These are phyloP conservation scores for Scedosporium minutisporum DNA, from an alignment of 2,329 filamentous ascomycete species.

Conservation along the genomic window DNA sequence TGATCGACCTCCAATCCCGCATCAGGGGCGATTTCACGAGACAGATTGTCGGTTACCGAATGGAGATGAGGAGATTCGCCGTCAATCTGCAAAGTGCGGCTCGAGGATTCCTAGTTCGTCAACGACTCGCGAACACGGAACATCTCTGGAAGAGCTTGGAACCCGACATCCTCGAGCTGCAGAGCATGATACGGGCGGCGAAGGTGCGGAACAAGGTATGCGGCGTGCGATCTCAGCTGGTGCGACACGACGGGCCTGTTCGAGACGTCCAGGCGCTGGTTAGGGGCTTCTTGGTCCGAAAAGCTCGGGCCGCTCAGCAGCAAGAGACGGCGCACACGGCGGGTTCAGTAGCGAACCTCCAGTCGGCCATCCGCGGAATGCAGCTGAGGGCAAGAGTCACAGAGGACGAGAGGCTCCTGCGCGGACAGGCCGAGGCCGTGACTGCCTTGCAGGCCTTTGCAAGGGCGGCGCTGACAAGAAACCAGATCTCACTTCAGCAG, in stretches of 20 bases:
- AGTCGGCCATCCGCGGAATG: slow-evolving; percentile 59
- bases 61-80: slow-evolving; percentile 76
- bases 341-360: slow-evolving; percentile 46
- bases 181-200: slow-evolving; percentile 67
- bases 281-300: slow-evolving; percentile 57
- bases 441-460: slow-evolving; percentile 55
- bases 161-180: slow-evolving; percentile 64
- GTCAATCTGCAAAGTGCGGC: slow-evolving; percentile 68
- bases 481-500: slow-evolving; percentile 39
- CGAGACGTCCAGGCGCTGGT: slow-evolving; percentile 56
- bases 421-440: slow-evolving; percentile 39
- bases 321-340: slow-evolving; percentile 42
- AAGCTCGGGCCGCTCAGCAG: slow-evolving; percentile 45
- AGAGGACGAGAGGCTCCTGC: slow-evolving; percentile 42
- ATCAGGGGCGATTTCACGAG: slow-evolving; percentile 82
- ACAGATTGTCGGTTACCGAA: slow-evolving; percentile 71
- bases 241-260: slow-evolving; percentile 52
- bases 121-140: slow-evolving; percentile 51
- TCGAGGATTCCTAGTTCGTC: slow-evolving; percentile 66
- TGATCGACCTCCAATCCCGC: slow-evolving; percentile 75
- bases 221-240: slow-evolving; percentile 48
- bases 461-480: slow-evolving; percentile 51
- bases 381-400: slow-evolving; percentile 48
- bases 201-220: slow-evolving; percentile 52
- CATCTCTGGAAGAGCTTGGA: slow-evolving; percentile 62